Conservation (phyloP, 1,284 basidiomycete genomes). For the Irpex sp. region DNA sequence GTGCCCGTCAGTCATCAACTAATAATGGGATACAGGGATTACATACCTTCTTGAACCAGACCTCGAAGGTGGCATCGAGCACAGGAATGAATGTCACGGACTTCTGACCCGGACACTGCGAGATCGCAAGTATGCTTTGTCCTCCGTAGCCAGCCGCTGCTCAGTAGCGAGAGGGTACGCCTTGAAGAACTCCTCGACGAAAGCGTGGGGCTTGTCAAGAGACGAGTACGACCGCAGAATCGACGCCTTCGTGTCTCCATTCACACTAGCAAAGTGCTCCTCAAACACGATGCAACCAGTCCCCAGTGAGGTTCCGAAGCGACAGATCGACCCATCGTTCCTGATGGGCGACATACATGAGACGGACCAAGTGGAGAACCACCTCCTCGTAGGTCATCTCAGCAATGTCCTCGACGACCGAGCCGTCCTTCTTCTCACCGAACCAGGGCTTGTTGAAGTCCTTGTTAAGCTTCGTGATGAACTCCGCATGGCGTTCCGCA, state of each 20-base stretch:
- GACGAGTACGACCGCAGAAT: slow-evolving; percentile 85
- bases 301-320: slow-evolving; percentile 92
- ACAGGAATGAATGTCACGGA: slow-evolving; percentile 99
- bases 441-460: slow-evolving; percentile 99
- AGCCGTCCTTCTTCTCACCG: slow-evolving; percentile 88
- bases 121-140: slow-evolving; percentile 90
- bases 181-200: slow-evolving; percentile 82
- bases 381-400: slow-evolving; percentile 99
- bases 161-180: slow-evolving; percentile 77
- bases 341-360: slow-evolving; percentile 93
- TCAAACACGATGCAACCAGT: slow-evolving; percentile 96
- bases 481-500: slow-evolving; percentile 79
- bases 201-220: slow-evolving; percentile 78
- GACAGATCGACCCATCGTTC: slow-evolving; percentile 91
- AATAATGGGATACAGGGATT: too few relatives aligned
- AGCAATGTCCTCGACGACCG: slow-evolving; percentile 78
- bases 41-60: slow-evolving; percentile 99
- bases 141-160: slow-evolving; percentile 92
- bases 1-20: too few relatives aligned
- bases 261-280: slow-evolving; percentile 94
- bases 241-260: slow-evolving; percentile 76
- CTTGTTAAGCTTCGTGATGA: slow-evolving; percentile 89
- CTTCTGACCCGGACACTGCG: slow-evolving; percentile 95
- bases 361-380: slow-evolving; percentile 81
- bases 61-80: slow-evolving; percentile 88